Evolutionary conservation across 1,284 basidiomycete genomes (phyloP).

Genomic region (Ceratobasidium sp.): DNA sequence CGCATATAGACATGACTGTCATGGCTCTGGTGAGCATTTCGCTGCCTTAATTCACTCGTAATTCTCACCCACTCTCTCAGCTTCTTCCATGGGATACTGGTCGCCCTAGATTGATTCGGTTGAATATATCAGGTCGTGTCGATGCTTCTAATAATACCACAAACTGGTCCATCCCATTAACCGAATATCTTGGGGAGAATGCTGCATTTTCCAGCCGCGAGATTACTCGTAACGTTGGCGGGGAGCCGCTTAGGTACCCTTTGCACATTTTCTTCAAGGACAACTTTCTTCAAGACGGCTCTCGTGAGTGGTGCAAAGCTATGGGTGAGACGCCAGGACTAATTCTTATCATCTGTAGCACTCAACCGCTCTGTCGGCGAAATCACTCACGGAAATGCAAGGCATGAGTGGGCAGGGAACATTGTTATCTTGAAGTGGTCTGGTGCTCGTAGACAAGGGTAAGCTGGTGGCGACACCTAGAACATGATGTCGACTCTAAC

Average conservation of each 20-base stretch:
- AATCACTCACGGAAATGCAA: conserved; percentile 10
- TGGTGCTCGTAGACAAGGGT: conserved; percentile 27
- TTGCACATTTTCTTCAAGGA: conserved; percentile 44
- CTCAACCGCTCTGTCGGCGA: conserved; percentile 9
- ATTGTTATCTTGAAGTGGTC: conserved; percentile 31
- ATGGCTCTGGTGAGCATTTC: conserved; percentile 5
- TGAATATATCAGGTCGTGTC: conserved; percentile 12
- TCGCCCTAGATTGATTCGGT: conserved; percentile 6
- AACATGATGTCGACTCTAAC: neutral
- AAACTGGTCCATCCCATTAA: conserved; percentile 23
- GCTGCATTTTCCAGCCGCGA: conserved; percentile 17
- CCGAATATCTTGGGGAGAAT: conserved; percentile 15
- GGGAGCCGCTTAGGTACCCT: conserved; percentile 44
- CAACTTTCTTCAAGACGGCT: conserved; percentile 42
- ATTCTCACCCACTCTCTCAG: neutral
- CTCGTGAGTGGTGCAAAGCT: conserved; percentile 14
- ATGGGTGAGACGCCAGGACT: neutral
- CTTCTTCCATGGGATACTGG: conserved; percentile 7
- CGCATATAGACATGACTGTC: conserved; percentile 3
- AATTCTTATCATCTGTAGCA: neutral
- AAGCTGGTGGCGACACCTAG: neutral
- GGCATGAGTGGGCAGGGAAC: conserved; percentile 22
- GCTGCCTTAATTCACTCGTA: neutral
- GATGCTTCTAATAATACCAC: conserved; percentile 19
- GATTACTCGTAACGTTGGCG: conserved; percentile 44